A percentile compares a stretch with the other conserved stretches of the same genome.
Conservation (phyloP, 1,139 yeast species). For the Kodamaea ohmeri region DNA sequence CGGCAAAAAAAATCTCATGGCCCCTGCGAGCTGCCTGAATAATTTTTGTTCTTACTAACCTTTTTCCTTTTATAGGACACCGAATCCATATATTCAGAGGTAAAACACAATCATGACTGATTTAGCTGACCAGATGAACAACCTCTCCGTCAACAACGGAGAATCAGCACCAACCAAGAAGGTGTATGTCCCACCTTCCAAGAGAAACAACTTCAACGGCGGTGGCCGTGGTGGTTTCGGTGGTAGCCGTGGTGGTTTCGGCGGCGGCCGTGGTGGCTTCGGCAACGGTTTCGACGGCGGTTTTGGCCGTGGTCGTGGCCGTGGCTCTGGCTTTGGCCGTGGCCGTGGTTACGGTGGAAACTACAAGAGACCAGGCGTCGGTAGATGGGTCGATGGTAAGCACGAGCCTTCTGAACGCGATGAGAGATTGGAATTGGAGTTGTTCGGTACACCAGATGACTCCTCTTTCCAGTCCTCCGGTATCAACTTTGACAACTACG, state of each 20-base stretch:
- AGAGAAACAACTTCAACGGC: conserved; percentile 15
- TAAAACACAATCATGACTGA: conserved; percentile 32
- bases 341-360: conserved; percentile 24
- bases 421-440: conserved; percentile 68
- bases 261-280: conserved; percentile 33
- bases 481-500: conserved; percentile 97
- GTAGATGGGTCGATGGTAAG: conserved; percentile 82
- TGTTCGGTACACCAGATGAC: conserved; percentile 88
- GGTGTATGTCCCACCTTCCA: conserved; percentile 13
- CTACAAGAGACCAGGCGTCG: conserved; percentile 47
- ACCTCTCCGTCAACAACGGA: conserved; percentile 33
- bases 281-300: conserved; percentile 13
- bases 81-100: conserved; percentile 8
- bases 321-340: too few species aligned
- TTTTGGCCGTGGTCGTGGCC: conserved; percentile 13
- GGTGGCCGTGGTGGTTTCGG: conserved; percentile 16
- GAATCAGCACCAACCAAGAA: conserved; percentile 15
- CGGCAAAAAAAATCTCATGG: conserved; percentile 4
- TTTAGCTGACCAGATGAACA: conserved; percentile 43
- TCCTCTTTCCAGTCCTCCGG: conserved; percentile 86
- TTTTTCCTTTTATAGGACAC: conserved; percentile 9
- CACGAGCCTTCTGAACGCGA: conserved; percentile 82
- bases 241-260: conserved; percentile 38
- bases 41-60: conserved; percentile 6
- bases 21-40: conserved; percentile 7